Percentiles rank a stretch among this genome's conserved stretches.
These are phyloP conservation scores for Rosa hybrid DNA, from an alignment of 331 rosid species.

Conservation along the genomic window DNA sequence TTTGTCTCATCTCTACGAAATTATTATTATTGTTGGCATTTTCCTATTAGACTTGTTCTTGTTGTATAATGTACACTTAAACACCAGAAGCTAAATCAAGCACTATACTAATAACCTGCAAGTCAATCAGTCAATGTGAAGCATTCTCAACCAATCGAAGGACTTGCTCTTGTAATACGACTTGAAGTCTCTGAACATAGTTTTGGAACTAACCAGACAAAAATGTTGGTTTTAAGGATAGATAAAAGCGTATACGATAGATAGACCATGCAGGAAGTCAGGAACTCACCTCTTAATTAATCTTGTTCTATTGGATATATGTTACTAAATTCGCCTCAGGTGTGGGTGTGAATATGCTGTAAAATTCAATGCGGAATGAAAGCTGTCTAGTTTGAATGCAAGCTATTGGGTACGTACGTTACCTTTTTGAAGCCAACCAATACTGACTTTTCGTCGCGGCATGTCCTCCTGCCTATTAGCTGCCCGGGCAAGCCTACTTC, in stretches of 20 bases:
- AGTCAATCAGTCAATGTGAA: neutral
- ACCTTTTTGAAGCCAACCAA: neutral
- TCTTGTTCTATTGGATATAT: too few species aligned
- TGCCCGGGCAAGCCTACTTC: neutral
- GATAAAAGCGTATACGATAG: too few species aligned
- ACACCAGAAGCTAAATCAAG: neutral
- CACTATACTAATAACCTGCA: neutral
- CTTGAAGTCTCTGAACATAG: neutral
- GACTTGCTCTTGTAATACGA: neutral
- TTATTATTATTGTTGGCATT: neutral
- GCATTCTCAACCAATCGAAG: neutral
- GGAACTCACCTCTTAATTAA: too few species aligned
- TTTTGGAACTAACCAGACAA: neutral
- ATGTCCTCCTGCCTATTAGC: neutral
- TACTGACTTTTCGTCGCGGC: constrained; percentile 4
- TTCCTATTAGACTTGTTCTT: neutral
- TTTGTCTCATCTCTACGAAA: neutral
- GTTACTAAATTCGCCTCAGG: too few species aligned
- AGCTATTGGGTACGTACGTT: neutral
- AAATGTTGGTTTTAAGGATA: too few species aligned
- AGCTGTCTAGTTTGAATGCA: neutral
- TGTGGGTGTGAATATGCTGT: neutral
- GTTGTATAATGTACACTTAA: neutral
- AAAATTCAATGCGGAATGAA: neutral
- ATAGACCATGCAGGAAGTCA: too few species aligned